A percentile compares a stretch with the other conserved stretches of the same genome.
phyloP scores from a whole-genome alignment of 2,329 filamentous ascomycete species.

The Hypoxylon sp. region DNA sequence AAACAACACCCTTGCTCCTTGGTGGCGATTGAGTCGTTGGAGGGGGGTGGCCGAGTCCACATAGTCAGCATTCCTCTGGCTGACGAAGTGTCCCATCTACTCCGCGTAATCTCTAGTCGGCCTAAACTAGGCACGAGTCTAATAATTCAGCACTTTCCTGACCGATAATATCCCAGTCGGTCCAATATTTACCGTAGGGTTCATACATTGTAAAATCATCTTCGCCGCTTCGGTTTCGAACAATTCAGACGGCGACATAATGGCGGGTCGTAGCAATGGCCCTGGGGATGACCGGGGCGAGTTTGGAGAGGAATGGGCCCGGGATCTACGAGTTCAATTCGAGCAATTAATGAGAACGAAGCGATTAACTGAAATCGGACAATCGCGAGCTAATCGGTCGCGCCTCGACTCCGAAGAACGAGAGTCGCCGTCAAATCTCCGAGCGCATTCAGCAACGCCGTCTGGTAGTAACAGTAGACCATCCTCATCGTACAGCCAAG shows the following conservation, averaged over 20 bases:
- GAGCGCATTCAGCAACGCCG: constrained; percentile 58
- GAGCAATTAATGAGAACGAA: constrained; percentile 89
- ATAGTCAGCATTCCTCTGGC: constrained; percentile 35
- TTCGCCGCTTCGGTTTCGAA: constrained; percentile 10
- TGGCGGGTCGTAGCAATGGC: constrained; percentile 48
- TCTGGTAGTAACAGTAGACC: constrained; percentile 57
- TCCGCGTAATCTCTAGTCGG: constrained; percentile 40
- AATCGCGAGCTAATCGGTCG: constrained; percentile 70
- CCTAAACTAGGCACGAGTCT: constrained; percentile 22
- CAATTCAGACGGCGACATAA: constrained; percentile 37
- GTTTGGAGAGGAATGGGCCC: constrained; percentile 81
- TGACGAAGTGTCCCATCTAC: constrained; percentile 41
- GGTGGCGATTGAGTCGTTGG: constrained; percentile 44
- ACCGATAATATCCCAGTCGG: constrained; percentile 10
- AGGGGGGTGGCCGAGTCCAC: constrained; percentile 41
- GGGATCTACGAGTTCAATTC: constrained; percentile 85
- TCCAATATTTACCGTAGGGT: not conserved
- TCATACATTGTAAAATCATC: constrained; percentile 14
- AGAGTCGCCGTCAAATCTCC: constrained; percentile 65
- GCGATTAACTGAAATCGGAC: constrained; percentile 86
- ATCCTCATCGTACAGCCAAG: constrained; percentile 58
- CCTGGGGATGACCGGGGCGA: constrained; percentile 54
- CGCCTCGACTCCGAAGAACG: constrained; percentile 71
- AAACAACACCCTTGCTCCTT: constrained; percentile 33
- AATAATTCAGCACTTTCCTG: constrained; percentile 17